Conservation (phyloP, 805 yeast species). For the Clavispora asparagi region DNA sequence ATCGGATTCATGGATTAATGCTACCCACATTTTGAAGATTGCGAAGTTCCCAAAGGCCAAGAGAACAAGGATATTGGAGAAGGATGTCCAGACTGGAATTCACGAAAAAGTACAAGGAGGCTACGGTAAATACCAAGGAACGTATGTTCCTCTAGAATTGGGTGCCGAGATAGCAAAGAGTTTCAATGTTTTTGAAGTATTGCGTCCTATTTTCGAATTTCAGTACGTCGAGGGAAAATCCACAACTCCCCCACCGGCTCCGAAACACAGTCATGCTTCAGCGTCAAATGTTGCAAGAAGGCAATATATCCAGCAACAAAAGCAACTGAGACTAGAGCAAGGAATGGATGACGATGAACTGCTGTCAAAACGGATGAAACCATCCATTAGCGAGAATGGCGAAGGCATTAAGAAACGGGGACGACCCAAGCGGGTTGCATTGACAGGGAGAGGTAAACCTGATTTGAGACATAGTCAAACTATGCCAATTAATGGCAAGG, state of each 20-base stretch:
- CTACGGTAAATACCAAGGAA: constrained; percentile 61
- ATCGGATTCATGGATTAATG: constrained; percentile 62
- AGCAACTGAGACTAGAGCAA: not conserved
- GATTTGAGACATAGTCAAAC: constrained; percentile 29
- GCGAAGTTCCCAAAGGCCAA: constrained; percentile 65
- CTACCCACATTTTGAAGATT: constrained; percentile 64
- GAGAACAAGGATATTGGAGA: constrained; percentile 58
- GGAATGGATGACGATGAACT: not conserved
- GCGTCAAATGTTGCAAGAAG: constrained; percentile 37
- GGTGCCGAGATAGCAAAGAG: constrained; percentile 36
- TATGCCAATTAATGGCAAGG: constrained; percentile 25
- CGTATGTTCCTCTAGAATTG: constrained; percentile 39
- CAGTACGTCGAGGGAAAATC: constrained; percentile 38
- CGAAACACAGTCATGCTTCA: constrained; percentile 43
- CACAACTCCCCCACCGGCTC: constrained; percentile 44
- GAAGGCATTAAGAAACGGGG: constrained; percentile 35
- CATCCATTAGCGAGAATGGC: constrained; percentile 9
- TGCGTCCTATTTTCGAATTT: constrained; percentile 65
- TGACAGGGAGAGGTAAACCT: constrained; percentile 19
- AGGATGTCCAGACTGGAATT: constrained; percentile 56
- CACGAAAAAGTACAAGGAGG: constrained; percentile 74
- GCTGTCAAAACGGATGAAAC: constrained; percentile 17
- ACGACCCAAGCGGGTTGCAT: constrained; percentile 30
- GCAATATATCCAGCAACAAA: constrained; percentile 12
- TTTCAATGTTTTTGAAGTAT: constrained; percentile 44